Base-by-base conservation (phyloP, 192 early-diverging fungal species). In the Haplosporangium gracile region DNA sequence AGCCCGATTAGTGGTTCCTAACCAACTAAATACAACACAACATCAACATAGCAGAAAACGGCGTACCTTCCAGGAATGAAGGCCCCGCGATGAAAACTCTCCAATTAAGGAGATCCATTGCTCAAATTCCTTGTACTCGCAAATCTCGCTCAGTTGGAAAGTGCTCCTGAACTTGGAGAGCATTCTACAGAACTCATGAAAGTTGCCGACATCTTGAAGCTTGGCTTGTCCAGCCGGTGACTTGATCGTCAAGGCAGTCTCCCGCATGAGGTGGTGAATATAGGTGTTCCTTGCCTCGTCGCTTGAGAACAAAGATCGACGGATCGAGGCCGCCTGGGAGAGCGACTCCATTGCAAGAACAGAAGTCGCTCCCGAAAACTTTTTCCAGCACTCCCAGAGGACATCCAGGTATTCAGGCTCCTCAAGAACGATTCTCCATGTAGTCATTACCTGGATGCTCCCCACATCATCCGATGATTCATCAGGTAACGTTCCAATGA, bases 111-210 rank as follows among this genome's bases (percentile, higher is more conserved):
- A 88, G 57, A 95, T 91, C 93, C 93, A 95, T 40, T 93, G 90
- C 11, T 88, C 80, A 89, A 95, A 97, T 42, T 91, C 90, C 6
- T 91, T 88, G 65, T 90, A 91, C 40, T 97, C 96, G 39, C 93
- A 90, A n/a, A 98, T 92, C 78, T 97, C 97, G 40, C 89, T 85
- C 72, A 96, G 80, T 70, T 96, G 95, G 82, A 97, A 95, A 26
- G 96, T 94, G 63, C 93, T 91, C 88, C 95, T 93, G 81, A 98
- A 95, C 42, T 97, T 91, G 38, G 94, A 93, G 57, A 98, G 90
- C 83, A 97, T 88, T 24, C 96, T 91, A 77, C 96, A 95, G 78
- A 97, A 92, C 72, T 97, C 96, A 74, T 97, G 96, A 88, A 95
- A 96, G 87, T 95, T 97, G 38, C 94, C 92, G 16, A 93, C 90